These are phyloP conservation scores for Trichoderma sp. DNA, from an alignment of 2,329 filamentous ascomycete species.

Conservation along the genomic window DNA sequence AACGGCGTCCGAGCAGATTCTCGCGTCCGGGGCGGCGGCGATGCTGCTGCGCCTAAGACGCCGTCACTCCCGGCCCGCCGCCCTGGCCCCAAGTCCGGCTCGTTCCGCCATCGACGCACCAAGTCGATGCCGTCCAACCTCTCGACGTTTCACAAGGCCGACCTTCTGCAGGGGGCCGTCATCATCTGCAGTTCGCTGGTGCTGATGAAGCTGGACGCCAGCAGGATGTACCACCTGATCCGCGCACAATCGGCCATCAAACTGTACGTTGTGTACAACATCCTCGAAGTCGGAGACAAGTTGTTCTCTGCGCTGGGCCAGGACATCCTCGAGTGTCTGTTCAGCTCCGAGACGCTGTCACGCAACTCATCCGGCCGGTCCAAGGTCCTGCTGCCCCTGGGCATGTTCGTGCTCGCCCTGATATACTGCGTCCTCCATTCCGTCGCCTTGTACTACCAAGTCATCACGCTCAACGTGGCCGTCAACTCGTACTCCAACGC, in stretches of 20 bases:
- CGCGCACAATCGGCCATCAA: conserved; percentile 96
- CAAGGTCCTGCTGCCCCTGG: conserved; percentile 84
- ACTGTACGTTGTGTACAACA: conserved; percentile 98
- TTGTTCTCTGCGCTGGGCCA: conserved; percentile 90
- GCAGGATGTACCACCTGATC: conserved; percentile 97
- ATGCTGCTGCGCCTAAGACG: conserved; percentile 17
- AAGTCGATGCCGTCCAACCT: conserved; percentile 85
- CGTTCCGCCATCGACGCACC: conserved; percentile 67
- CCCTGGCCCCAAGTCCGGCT: conserved; percentile 39
- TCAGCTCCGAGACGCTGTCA: conserved; percentile 89
- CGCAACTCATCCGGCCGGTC: conserved; percentile 85
- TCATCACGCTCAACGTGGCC: conserved; percentile 95
- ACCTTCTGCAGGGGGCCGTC: conserved; percentile 85
- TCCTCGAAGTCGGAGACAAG: conserved; percentile 89
- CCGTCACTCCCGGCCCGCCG: conserved; percentile 33
- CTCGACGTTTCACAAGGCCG: conserved; percentile 88
- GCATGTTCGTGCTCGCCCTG: conserved; percentile 86
- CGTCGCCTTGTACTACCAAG: conserved; percentile 90
- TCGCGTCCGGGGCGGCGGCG: not conserved
- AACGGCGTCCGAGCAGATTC: conserved; percentile 22
- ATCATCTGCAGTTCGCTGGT: conserved; percentile 84
- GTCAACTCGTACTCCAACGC: conserved; percentile 99
- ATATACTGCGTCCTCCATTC: conserved; percentile 87
- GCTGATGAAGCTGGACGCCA: conserved; percentile 90
- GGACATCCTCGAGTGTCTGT: conserved; percentile 93